Percentiles rank a stretch among this genome's conserved stretches.
Conservation (phyloP, 352 stramenopile species). For the Globisporangium acanthophoron region DNA sequence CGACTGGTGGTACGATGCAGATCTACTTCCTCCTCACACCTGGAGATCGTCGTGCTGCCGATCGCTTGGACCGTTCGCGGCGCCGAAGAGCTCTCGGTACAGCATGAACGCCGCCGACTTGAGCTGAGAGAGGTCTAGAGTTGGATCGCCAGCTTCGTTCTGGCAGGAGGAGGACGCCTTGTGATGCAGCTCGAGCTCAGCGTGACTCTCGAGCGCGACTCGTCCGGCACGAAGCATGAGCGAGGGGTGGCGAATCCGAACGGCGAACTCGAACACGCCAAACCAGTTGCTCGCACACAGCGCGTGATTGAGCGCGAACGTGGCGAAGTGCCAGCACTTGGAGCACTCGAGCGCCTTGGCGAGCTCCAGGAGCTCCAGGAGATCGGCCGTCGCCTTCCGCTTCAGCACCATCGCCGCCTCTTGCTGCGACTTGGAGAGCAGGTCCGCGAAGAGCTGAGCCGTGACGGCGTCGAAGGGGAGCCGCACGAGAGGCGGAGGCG, state of each 20-base stretch:
- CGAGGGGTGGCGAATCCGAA: conserved; percentile 5
- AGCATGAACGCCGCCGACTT: conserved; percentile 4
- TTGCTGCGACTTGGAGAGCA: conserved; percentile 10
- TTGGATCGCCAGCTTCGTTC: neutral
- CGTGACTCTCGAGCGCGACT: conserved; percentile 4
- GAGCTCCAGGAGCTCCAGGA: conserved; percentile 8
- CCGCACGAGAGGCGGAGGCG: neutral
- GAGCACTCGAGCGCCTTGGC: conserved; percentile 7
- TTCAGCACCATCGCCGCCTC: conserved; percentile 5
- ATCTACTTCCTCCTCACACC: neutral
- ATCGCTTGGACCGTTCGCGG: neutral
- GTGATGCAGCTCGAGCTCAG: neutral
- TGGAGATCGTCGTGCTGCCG: too few relatives aligned
- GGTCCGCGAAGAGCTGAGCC: conserved; percentile 1
- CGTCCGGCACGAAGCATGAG: conserved; percentile 8
- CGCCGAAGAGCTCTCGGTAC: conserved; percentile 8
- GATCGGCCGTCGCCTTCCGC: neutral
- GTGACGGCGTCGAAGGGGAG: neutral
- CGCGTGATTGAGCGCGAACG: conserved; percentile 4
- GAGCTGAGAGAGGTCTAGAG: neutral
- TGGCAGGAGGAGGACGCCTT: neutral
- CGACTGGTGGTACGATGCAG: neutral
- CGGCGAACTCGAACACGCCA: conserved; percentile 1
- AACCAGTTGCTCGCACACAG: conserved; percentile 4
- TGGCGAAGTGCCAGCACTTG: conserved; percentile 15